Evolutionary conservation across 345 rosid species (phyloP).

Genomic region (Ailanthus altissimus): DNA sequence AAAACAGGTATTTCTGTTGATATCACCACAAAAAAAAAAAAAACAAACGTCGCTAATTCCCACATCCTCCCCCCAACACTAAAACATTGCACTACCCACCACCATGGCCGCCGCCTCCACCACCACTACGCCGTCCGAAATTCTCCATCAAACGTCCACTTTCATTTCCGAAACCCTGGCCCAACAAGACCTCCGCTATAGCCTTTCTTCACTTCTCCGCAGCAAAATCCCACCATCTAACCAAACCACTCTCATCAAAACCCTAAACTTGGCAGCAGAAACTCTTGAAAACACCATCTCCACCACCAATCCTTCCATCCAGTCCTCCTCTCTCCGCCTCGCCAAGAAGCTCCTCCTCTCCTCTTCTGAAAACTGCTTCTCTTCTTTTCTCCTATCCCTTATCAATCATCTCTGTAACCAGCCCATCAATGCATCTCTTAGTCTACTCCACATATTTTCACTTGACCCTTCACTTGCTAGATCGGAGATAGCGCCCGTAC

Average conservation of each 20-base stretch:
- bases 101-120: constrained; percentile 6
- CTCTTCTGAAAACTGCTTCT: constrained; percentile 32
- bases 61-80: background rate
- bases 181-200: constrained; percentile 47
- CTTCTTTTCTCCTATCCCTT: constrained; percentile 55
- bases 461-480: constrained; percentile 51
- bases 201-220: constrained; percentile 41
- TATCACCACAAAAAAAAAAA: background rate
- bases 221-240: constrained; percentile 21
- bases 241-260: constrained; percentile 28
- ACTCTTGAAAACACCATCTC: constrained; percentile 52
- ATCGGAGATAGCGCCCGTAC: constrained; percentile 44
- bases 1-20: constrained; percentile 5
- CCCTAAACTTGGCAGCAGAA: constrained; percentile 42
- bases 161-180: constrained; percentile 46
- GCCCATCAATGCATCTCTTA: constrained; percentile 42
- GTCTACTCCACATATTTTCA: constrained; percentile 42
- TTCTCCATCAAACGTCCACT: constrained; percentile 42
- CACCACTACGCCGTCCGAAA: constrained; percentile 25
- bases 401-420: constrained; percentile 41
- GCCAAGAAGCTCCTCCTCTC: constrained; percentile 53
- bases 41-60: background rate
- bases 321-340: constrained; percentile 50
- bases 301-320: constrained; percentile 22
- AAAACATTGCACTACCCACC: background rate